phyloP scores from a whole-genome alignment of 768 basidiomycete species.

The Kondoa subrosea region DNA sequence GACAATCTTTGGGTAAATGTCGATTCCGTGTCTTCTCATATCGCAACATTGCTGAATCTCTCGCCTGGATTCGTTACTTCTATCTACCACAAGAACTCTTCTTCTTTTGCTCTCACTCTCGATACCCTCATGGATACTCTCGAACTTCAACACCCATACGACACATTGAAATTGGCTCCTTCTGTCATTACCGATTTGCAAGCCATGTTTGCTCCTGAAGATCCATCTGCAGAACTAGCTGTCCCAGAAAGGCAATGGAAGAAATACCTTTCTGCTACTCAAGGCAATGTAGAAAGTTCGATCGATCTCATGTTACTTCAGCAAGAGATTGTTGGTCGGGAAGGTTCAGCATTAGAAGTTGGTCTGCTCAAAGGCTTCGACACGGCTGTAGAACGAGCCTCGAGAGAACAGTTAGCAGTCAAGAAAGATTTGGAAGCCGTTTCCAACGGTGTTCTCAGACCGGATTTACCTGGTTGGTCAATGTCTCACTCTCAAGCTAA shows the following conservation, averaged over 20 bases:
- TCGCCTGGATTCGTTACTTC: neutral
- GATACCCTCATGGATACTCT: neutral
- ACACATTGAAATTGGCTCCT: neutral
- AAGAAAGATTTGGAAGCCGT: constrained; percentile 6
- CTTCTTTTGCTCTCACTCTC: neutral
- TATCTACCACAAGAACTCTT: neutral
- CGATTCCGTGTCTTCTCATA: neutral
- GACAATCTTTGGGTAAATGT: neutral
- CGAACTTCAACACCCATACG: neutral
- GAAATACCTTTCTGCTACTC: constrained; percentile 19
- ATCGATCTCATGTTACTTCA: constrained; percentile 23
- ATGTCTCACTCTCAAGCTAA: constrained; percentile 4
- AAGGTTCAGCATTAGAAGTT: constrained; percentile 18
- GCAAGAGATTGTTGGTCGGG: constrained; percentile 4
- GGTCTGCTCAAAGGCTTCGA: constrained; percentile 7
- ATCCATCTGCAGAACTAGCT: neutral
- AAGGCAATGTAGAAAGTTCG: constrained; percentile 23
- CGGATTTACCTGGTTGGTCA: neutral
- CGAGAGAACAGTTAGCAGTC: neutral
- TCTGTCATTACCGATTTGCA: neutral
- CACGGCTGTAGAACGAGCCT: neutral
- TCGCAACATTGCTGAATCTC: neutral
- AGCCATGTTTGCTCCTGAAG: neutral
- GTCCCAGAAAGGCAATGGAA: neutral
- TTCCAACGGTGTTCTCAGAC: neutral